phyloP scores from a whole-genome alignment of 257 asterid genomes.

The Plantago major region DNA sequence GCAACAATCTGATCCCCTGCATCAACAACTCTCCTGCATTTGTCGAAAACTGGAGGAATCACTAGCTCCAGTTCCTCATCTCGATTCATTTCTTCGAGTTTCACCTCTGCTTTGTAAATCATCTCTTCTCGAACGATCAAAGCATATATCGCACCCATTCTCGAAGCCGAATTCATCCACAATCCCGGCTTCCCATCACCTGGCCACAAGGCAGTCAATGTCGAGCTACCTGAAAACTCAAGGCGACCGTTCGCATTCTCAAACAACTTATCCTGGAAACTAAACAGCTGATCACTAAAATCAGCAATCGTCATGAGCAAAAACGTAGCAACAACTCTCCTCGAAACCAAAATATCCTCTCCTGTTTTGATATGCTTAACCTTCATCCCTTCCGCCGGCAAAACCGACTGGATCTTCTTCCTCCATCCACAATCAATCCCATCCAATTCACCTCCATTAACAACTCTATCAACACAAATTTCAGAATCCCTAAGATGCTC shows the following conservation, averaged over 20 bases:
- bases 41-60: conserved; percentile 60
- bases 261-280: conserved; percentile 67
- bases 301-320: conserved; percentile 80
- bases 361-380: conserved; percentile 80
- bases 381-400: conserved; percentile 49
- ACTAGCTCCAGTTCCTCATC: conserved; percentile 60
- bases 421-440: conserved; percentile 51
- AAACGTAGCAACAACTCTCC: conserved; percentile 66
- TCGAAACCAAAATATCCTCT: conserved; percentile 55
- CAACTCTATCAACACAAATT: conserved; percentile 23
- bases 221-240: conserved; percentile 53
- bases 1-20: conserved; percentile 47
- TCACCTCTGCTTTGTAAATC: conserved; percentile 23
- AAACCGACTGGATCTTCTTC: conserved; percentile 48
- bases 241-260: conserved; percentile 59
- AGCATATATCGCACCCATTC: conserved; percentile 67
- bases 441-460: conserved; percentile 25
- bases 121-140: conserved; percentile 63
- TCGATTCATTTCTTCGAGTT: not conserved
- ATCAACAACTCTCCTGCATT: conserved; percentile 41
- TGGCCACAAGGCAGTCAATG: conserved; percentile 54
- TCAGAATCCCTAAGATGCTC: conserved; percentile 57
- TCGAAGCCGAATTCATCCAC: conserved; percentile 61
- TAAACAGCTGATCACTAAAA: conserved; percentile 74
- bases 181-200: conserved; percentile 84